Evolutionary conservation across 352 stramenopile species (phyloP).

Genomic region (Plasmopara muralis): DNA sequence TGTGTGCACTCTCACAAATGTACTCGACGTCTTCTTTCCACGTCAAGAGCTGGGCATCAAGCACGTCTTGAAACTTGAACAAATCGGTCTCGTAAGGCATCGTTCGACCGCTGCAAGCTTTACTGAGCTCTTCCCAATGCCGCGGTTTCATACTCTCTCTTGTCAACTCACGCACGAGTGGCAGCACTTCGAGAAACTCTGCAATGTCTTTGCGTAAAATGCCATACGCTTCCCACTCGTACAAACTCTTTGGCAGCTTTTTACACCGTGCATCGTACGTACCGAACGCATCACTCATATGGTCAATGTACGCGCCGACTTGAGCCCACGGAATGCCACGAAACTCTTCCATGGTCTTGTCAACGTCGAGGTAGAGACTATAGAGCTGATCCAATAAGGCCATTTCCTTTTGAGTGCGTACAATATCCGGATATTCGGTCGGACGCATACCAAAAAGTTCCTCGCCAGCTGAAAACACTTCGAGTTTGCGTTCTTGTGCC

Average conservation of each 20-base stretch:
- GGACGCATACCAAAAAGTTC: slow-evolving; percentile 85
- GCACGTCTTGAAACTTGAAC: slow-evolving; percentile 73
- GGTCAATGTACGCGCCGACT: slow-evolving; percentile 40
- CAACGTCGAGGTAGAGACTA: slow-evolving; percentile 84
- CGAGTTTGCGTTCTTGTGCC: slow-evolving; percentile 73
- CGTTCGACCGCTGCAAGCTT: slow-evolving; percentile 31
- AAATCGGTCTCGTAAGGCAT: slow-evolving; percentile 66
- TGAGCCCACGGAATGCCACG: slow-evolving; percentile 53
- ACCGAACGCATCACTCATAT: slow-evolving; percentile 60
- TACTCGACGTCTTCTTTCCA: slow-evolving; percentile 83
- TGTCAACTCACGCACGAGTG: slow-evolving; percentile 73
- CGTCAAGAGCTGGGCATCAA: slow-evolving; percentile 67
- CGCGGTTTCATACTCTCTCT: slow-evolving; percentile 81
- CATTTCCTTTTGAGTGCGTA: slow-evolving; percentile 85
- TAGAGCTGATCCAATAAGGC: slow-evolving; percentile 84
- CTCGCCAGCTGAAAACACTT: slow-evolving; percentile 83
- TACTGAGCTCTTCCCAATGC: slow-evolving; percentile 82
- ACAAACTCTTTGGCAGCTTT: slow-evolving; percentile 78
- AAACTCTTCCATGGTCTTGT: slow-evolving; percentile 67
- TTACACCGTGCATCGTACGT: slow-evolving; percentile 67
- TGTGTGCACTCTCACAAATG: slow-evolving; percentile 87
- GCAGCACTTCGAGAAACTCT: slow-evolving; percentile 81
- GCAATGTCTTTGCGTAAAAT: slow-evolving; percentile 70
- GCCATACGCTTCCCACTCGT: slow-evolving; percentile 82
- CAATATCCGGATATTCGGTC: slow-evolving; percentile 74